These are phyloP conservation scores for Ceratocystis alfenasii DNA, from an alignment of 2,329 filamentous ascomycete species.

Conservation along the genomic window DNA sequence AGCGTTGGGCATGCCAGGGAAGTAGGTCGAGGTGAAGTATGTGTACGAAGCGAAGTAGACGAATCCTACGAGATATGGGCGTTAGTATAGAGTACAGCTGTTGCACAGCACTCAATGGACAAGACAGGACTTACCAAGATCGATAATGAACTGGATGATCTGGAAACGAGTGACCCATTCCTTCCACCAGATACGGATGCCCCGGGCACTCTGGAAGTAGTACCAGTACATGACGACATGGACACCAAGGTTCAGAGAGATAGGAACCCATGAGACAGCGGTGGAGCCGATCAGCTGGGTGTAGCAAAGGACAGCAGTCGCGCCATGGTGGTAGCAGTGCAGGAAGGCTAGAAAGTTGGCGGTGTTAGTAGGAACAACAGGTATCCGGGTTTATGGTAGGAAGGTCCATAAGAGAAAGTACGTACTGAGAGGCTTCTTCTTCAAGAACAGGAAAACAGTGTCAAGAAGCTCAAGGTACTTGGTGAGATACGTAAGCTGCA, in stretches of 20 bases:
- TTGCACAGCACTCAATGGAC: conserved; percentile 8
- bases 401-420: conserved; percentile 28
- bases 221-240: conserved; percentile 99
- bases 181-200: conserved; percentile 98
- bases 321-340: conserved; percentile 97
- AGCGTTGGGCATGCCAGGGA: conserved; percentile 66
- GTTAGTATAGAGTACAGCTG: background rate
- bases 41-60: conserved; percentile 99
- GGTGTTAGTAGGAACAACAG: background rate
- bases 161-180: conserved; percentile 97
- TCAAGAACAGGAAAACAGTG: conserved; percentile 92
- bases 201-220: conserved; percentile 97
- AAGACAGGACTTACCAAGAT: conserved; percentile 57
- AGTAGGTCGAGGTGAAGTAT: conserved; percentile 91
- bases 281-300: conserved; percentile 90
- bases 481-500: conserved; percentile 89
- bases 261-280: conserved; percentile 87
- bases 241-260: conserved; percentile 81
- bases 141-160: conserved; percentile 94
- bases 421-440: conserved; percentile 86
- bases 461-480: conserved; percentile 95
- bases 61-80: conserved; percentile 50
- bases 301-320: conserved; percentile 93
- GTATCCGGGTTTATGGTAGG: background rate
- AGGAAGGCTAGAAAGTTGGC: conserved; percentile 54